Conservation (phyloP, 139 green algal species). For the Asterochloris erici region DNA sequence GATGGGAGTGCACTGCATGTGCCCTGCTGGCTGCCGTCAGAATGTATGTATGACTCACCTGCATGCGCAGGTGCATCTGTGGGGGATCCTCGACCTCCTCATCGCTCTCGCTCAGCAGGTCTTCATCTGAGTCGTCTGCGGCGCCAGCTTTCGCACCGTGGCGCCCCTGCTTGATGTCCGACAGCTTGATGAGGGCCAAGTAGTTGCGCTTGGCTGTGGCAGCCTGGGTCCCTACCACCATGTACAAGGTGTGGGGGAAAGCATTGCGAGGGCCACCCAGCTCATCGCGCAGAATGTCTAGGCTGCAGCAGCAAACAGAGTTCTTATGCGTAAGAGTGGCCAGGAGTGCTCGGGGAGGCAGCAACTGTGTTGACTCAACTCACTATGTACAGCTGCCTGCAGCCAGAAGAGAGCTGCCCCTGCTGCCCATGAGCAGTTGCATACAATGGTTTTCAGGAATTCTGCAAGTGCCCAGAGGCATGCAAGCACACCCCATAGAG, state of each 20-base stretch:
- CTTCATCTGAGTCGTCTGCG: conserved; percentile 36
- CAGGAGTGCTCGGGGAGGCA: neutral
- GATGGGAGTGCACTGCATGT: too few relatives aligned
- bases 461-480: too few relatives aligned
- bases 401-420: neutral
- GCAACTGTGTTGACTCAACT: neutral
- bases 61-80: conserved; percentile 29
- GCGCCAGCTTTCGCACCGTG: conserved; percentile 23
- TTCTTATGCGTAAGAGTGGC: neutral
- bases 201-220: conserved; percentile 66
- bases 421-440: neutral
- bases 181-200: conserved; percentile 68
- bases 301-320: conserved; percentile 41
- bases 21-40: too few relatives aligned
- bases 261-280: conserved; percentile 67
- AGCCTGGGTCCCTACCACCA: conserved; percentile 80
- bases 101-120: conserved; percentile 41
- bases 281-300: conserved; percentile 88
- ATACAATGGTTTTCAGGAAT: too few relatives aligned
- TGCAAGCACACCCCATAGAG: too few relatives aligned
- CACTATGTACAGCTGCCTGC: neutral
- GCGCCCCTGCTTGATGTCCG: conserved; percentile 54
- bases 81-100: conserved; percentile 46
- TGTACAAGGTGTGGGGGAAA: conserved; percentile 89
- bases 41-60: too few relatives aligned